Percentiles rank a stretch among this genome's conserved stretches.
Conservation (phyloP, 768 basidiomycete genomes). For the Inosperma sp. region DNA sequence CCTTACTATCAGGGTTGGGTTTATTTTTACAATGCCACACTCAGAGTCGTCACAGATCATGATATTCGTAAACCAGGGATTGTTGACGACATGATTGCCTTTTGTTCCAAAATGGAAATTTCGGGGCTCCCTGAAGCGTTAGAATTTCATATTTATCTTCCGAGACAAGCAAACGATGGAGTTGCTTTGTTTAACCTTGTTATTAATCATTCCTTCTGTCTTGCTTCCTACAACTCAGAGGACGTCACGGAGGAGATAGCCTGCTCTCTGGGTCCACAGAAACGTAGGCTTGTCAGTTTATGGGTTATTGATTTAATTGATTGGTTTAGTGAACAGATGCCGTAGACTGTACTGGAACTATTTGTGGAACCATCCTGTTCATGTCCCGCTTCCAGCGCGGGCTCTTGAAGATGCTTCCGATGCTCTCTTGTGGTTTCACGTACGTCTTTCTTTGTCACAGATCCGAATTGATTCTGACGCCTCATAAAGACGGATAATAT, state of each 20-base stretch:
- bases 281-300: conserved; percentile 17
- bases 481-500: conserved; percentile 42
- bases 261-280: conserved; percentile 23
- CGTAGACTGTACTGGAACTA: conserved; percentile 52
- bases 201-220: conserved; percentile 44
- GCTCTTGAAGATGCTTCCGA: conserved; percentile 46
- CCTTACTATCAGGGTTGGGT: conserved; percentile 49
- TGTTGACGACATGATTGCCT: conserved; percentile 27
- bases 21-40: conserved; percentile 41
- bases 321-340: conserved; percentile 36
- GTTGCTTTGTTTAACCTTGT: conserved; percentile 32
- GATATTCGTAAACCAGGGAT: conserved; percentile 41
- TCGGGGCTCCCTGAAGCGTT: conserved; percentile 34
- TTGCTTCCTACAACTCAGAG: conserved; percentile 39
- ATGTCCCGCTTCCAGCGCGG: conserved; percentile 37
- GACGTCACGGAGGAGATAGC: conserved; percentile 30
- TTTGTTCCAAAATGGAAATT: conserved; percentile 26
- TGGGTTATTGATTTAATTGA: conserved; percentile 1
- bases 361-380: conserved; percentile 45
- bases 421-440: conserved; percentile 48
- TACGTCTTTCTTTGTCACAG: conserved; percentile 16
- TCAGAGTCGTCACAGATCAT: conserved; percentile 45
- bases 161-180: conserved; percentile 16
- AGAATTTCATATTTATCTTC: conserved; percentile 41
- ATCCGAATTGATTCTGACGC: not conserved